phyloP scores from a whole-genome alignment of 192 early-diverging fungal species.

The Coemansia sp. region DNA sequence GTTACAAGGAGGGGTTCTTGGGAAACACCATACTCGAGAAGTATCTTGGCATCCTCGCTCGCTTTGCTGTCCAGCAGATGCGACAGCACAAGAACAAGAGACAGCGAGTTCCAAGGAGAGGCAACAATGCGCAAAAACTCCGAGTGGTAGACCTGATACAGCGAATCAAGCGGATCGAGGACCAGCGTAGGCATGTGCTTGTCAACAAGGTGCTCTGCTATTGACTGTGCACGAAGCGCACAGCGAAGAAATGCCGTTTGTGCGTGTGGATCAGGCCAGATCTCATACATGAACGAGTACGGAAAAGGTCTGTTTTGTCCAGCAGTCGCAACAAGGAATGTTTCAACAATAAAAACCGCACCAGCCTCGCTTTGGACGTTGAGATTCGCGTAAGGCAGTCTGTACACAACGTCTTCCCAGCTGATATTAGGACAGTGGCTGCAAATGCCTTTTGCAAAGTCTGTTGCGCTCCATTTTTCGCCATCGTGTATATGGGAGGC shows the following conservation, averaged over 20 bases:
- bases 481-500: conserved; percentile 33
- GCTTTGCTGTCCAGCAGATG: conserved; percentile 52
- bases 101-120: conserved; percentile 57
- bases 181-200: conserved; percentile 50
- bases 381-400: conserved; percentile 35
- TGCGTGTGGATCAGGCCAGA: conserved; percentile 49
- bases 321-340: conserved; percentile 34
- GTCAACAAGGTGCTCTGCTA: conserved; percentile 36
- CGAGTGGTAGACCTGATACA: conserved; percentile 47
- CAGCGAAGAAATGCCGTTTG: conserved; percentile 46
- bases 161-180: conserved; percentile 43
- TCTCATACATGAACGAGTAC: conserved; percentile 54
- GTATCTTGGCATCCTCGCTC: conserved; percentile 42
- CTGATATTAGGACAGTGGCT: conserved; percentile 27
- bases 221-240: conserved; percentile 23
- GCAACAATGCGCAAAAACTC: conserved; percentile 45
- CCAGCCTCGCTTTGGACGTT: conserved; percentile 37
- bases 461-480: conserved; percentile 25
- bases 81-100: conserved; percentile 49
- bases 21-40: conserved; percentile 43
- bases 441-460: conserved; percentile 38
- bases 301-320: conserved; percentile 48
- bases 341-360: conserved; percentile 40
- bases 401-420: conserved; percentile 55
- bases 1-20: conserved; percentile 53